Evolutionary conservation across 1,284 basidiomycete genomes (phyloP), one percentile per base, ranked within the genome.

Genomic region (Microstroma glucosiphilum): DNA sequence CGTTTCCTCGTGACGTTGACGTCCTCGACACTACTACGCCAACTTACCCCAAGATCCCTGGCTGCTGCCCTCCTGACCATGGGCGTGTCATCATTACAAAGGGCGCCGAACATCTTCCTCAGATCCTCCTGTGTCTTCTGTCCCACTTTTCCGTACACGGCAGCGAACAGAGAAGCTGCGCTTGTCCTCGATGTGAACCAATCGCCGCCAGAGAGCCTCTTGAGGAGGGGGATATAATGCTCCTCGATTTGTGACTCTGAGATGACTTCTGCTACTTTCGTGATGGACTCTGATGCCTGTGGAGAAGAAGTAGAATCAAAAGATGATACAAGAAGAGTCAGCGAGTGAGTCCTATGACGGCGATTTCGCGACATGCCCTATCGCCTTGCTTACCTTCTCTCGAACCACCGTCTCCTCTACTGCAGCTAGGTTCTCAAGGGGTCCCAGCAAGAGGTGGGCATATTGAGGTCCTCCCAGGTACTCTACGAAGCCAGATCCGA

Each of bases 111-210:
- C 64, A 89, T 86, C 80, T 89, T 89, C 69, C 93, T 86, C 75
- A 98, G 83, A 60, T 97, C 94, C 63, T 92, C 91, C 80, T 96
- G 92, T 60, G 88, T 84, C 49, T 69, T 68, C 23, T 71, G 65
- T 13, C 59, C 62, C 23, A 70, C 56, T 49, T 79, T 78, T 40
- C 87, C 83, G 80, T 98, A 99, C 25, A 91, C 90, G n/a, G 92
- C 87, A 11, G 92, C 87, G 79, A 92, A 98, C 40, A 99, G 85
- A 2, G 93, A 90, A 63, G 92, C 92, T 53, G 96, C 90, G 49
- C 94, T 96, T 51, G 92, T 96, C 68, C 94, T 86, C 40, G 92
- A 94, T n/a, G 96, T 98, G 83, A 98, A 98, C 96, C 96, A 99
- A 82, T 98, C 96, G 64, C 93, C 96, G 64, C 86, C 86, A 0